phyloP scores from a whole-genome alignment of 2,329 filamentous ascomycete genomes.

The Colletotrichum tanaceti region DNA sequence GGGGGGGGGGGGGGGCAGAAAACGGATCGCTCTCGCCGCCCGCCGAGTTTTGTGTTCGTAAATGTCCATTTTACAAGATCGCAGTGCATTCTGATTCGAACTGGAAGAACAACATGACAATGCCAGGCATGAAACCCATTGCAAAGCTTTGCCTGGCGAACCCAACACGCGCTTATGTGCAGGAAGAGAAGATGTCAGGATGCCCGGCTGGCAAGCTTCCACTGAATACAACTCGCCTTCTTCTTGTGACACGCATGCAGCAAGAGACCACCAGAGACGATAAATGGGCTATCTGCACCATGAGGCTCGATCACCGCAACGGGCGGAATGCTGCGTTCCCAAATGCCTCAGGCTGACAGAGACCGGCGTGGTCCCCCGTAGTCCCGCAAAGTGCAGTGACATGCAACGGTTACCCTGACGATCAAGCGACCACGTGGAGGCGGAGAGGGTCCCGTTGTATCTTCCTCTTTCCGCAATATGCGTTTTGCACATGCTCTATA shows the following conservation, averaged over 20 bases:
- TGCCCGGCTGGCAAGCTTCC: neutral
- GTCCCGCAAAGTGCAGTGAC: constrained; percentile 9
- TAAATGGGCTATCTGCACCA: neutral
- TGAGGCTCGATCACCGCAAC: neutral
- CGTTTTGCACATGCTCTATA: neutral
- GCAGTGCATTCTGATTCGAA: too few species aligned
- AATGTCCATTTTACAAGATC: neutral
- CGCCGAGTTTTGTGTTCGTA: neutral
- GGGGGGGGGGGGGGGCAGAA: neutral
- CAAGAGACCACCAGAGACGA: neutral
- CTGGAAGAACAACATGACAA: neutral
- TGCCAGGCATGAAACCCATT: neutral
- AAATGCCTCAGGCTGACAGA: neutral
- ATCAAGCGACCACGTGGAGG: neutral
- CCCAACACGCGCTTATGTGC: neutral
- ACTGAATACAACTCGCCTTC: constrained; percentile 17
- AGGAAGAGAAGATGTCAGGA: neutral
- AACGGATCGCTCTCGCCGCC: neutral
- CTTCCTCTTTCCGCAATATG: neutral
- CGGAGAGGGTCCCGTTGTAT: neutral
- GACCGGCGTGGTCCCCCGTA: constrained; percentile 6
- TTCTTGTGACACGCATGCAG: constrained; percentile 11
- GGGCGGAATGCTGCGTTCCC: neutral
- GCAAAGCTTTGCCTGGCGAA: neutral
- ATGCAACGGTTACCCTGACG: neutral